These are phyloP conservation scores for Trametes meyenii DNA, from an alignment of 768 basidiomycete species.

Conservation along the genomic window DNA sequence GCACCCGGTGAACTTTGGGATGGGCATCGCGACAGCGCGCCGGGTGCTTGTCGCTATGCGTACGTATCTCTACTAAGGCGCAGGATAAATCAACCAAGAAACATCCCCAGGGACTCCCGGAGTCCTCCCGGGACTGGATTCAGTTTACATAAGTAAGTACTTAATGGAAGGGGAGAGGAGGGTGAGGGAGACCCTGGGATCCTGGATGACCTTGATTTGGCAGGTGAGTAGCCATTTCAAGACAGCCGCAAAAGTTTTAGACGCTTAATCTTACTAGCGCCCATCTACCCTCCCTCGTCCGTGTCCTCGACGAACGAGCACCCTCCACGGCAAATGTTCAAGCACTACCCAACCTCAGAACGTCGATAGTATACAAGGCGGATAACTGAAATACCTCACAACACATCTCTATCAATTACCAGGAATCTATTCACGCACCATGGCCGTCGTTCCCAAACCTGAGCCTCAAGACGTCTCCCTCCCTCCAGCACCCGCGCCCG, in stretches of 20 bases:
- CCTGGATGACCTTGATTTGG: conserved; percentile 2
- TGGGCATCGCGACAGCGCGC: too few relatives aligned
- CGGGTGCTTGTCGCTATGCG: too few relatives aligned
- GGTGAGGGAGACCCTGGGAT: neutral
- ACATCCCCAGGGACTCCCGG: too few relatives aligned
- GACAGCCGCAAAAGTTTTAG: neutral
- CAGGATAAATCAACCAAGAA: too few relatives aligned
- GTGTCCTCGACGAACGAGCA: too few relatives aligned
- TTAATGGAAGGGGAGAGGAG: neutral
- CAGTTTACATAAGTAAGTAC: neutral
- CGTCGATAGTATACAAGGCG: neutral
- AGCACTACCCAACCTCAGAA: neutral
- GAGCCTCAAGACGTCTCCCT: conserved; percentile 20
- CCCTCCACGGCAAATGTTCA: neutral
- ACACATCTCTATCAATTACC: neutral
- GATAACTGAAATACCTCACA: neutral
- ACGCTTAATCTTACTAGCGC: neutral
- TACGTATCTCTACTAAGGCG: too few relatives aligned
- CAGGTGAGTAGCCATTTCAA: conserved; percentile 5
- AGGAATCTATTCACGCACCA: neutral
- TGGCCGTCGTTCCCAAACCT: conserved; percentile 16
- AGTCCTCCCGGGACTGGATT: too few relatives aligned
- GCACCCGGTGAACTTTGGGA: too few relatives aligned
- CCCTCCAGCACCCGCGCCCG: conserved; percentile 9
- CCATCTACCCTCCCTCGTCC: neutral